Evolutionary conservation across 331 rosid species (phyloP), one percentile per base, ranked within the genome.

Genomic region (Cucumis variabilis): DNA sequence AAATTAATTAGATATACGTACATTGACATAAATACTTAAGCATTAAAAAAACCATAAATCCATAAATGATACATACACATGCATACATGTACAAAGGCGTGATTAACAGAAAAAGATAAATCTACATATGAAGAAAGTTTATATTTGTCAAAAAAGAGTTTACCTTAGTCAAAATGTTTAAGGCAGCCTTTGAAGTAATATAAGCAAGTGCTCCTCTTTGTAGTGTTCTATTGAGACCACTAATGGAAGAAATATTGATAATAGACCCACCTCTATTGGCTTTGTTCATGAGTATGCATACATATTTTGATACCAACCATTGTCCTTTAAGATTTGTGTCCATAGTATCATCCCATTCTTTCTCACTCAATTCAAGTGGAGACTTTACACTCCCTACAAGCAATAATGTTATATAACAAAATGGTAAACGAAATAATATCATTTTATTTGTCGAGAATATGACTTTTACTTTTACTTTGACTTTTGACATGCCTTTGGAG

Each of bases 291-390:
- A 33, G 92, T 65, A 87, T 80, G 90, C 94, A 88, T 24, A 94
- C 92, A 76, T 87, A 89, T 50, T 93, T 96, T 51, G 99, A 95
- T 55, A 96, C 98, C 89, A 95, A 88, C 98, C 99, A 96, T 10
- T 91, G 77, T 19, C 99, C 99, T 0, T 87, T 94, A 33, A 95
- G 41, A 91, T 96, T 96, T 9, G 99, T 96, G 70, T 16, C 90
- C 24, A 94, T 21, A 2, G 51, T 92, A 3, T 74, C 60, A 83
- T 93, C 71, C 99, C 99, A 96, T 86, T 96, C 98, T 88, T 93
- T 94, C 86, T 95, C 98, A 2, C 93, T 77, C 44, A 96, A 58
- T 17, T 96, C 96, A 86, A 94, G 63, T 0, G 94, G 41, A 62
- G 14, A 65, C 70, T 65, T 65, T 23, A 65, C 13, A 23, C 6